Base-by-base conservation (phyloP, 2,329 filamentous ascomycete genomes). In the Fulvia fulva region DNA sequence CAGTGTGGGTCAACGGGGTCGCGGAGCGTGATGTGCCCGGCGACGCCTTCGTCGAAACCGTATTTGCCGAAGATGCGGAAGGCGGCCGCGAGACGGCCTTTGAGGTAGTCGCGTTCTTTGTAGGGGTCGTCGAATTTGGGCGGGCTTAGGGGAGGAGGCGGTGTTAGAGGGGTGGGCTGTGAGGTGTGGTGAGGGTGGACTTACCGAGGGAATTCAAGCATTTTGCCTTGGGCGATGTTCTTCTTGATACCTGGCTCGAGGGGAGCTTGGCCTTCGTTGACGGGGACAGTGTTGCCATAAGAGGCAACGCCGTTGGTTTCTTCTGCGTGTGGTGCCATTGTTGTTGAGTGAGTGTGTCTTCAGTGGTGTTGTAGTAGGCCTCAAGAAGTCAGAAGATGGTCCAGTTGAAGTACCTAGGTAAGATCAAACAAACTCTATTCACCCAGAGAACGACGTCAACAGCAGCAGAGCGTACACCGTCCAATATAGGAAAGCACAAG, bases 11-110 rank as follows among this genome's bases (percentile, higher is more conserved):
- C 44, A 1, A 69, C 64, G 2, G 75, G 75, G 58, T 77, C 75
- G 25, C 75, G 64, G 26, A 76, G 52, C 12, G 69, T 75, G 56
- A 78, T 78, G 62, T 78, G 77, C 4, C 77, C 77, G 5, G 68
- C 69, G 0, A 71, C 69, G 22, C 76, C 76, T 43, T 78, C 75
- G 21, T 71, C 70, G 53, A 71, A 78, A 4, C 74, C 70, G 47
- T 72, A 67, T 44, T 74, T 72, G 8, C 74, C 76, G 62, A 78
- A 78, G 50, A 77, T 72, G 1, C 76, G 68, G 63, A 79, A 78
- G 0, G 76, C 76, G 1, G 71, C 75, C 4, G 76, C 77, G 59
- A 79, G 72, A 21, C 77, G 73, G 55, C 77, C 75, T 45, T 76
- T 76, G 44, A 72, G 65, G 67, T 75, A 78, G 47, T 74, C 71